Base-by-base conservation (phyloP, 768 basidiomycete species). In the Dioszegia aurantiaca region DNA sequence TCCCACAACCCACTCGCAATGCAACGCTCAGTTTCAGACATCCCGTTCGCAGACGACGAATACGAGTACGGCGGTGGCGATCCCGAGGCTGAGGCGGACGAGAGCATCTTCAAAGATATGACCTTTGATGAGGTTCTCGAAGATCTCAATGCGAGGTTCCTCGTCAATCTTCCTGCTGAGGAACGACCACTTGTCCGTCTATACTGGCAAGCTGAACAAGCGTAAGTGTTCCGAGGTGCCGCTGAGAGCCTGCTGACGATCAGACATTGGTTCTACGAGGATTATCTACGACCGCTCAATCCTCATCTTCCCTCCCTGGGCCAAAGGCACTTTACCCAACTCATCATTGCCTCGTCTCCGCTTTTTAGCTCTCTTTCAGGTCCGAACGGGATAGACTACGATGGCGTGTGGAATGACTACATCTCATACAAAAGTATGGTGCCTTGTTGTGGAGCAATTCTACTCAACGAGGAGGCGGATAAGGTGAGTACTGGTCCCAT, bases 231-330 rank as follows among this genome's bases (percentile, higher is more conserved):
- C 4, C 19, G 33, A 55, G 27, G 16, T 27, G 21, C 11, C 11
- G 19, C 10, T 4, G n/a, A n/a, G 10, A 17, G 10, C 36, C 17
- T 5, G 41, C 54, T 44, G 27, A 55, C 8, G 27, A 8, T n/a
- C n/a, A 95, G 93, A n/a, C 94, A 97, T 75, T 99, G 94, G 94
- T 99, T 90, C 77, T 99, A 99, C 70, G 95, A 98, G 80, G 95
- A 99, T 77, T 98, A 95, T 68, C 86, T 98, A 63, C 88, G 95
- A 41, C 91, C 93, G 74, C 84, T 88, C 77, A 88, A 91, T 57
- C 86, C 87, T 9, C 84, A 85, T 58, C 85, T 97, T 41, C 94
- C 91, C 0, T 88, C 91, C 0, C 81, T 91, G 60, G 84, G 87
- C 17, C 84, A 98, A 67, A 91, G 93, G 80, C 87, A 85, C 69